A percentile compares a stretch with the other conserved stretches of the same genome.
Evolutionary conservation across 139 green algal genomes (phyloP).

Genomic region (Coelastrella sp.): DNA sequence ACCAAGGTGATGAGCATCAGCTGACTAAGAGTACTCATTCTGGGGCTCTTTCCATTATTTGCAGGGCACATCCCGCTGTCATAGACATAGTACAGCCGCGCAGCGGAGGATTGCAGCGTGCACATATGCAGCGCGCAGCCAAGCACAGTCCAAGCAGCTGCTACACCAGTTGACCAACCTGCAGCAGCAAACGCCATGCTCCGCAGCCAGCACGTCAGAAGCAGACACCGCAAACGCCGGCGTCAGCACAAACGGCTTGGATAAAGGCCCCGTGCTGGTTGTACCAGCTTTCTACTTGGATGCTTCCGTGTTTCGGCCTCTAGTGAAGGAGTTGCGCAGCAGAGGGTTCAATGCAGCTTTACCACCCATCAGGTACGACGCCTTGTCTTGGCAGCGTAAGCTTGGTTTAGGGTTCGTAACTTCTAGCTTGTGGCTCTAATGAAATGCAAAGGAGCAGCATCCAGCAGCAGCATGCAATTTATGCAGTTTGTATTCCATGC

Average conservation of each 20-base stretch:
- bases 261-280: constrained; percentile 47
- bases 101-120: neutral
- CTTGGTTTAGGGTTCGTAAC: no score
- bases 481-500: no score
- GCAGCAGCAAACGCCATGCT: neutral
- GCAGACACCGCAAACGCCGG: neutral
- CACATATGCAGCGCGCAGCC: neutral
- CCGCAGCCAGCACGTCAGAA: constrained; percentile 1
- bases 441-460: no score
- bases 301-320: constrained; percentile 30
- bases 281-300: constrained; percentile 56
- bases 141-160: neutral
- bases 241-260: neutral
- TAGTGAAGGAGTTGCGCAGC: constrained; percentile 51
- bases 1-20: neutral
- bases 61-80: no score
- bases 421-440: no score
- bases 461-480: no score
- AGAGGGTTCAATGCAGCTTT: constrained; percentile 54
- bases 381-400: no score
- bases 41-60: no score
- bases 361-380: constrained; percentile 40
- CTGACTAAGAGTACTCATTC: neutral
- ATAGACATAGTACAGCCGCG: no score
- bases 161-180: neutral